phyloP scores from a whole-genome alignment of 2,329 filamentous ascomycete species.

The Neonectria neomacrospora region DNA sequence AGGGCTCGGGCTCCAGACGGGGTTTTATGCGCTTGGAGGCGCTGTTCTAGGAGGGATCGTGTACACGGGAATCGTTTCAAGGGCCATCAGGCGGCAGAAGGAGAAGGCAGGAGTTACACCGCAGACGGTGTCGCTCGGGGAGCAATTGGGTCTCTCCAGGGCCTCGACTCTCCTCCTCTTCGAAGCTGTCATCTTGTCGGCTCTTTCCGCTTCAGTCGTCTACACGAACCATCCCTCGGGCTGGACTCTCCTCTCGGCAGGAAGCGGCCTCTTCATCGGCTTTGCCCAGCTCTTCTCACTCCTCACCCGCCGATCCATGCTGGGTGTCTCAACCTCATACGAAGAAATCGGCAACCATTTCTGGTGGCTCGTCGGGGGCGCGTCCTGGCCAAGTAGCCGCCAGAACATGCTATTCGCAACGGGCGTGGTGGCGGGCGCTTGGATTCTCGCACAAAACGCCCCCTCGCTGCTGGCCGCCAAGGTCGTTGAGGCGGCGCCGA shows the following conservation, averaged over 20 bases:
- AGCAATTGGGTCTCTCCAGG: constrained; percentile 54
- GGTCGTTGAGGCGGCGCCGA: constrained; percentile 48
- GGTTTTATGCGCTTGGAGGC: constrained; percentile 64
- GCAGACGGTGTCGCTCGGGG: constrained; percentile 50
- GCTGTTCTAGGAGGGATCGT: constrained; percentile 65
- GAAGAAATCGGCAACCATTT: constrained; percentile 69
- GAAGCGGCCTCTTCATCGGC: constrained; percentile 70
- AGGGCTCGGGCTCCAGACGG: constrained; percentile 63
- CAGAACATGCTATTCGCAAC: constrained; percentile 62
- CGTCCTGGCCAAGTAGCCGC: constrained; percentile 49
- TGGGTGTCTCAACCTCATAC: constrained; percentile 71
- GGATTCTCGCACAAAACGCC: constrained; percentile 47
- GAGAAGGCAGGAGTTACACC: constrained; percentile 42
- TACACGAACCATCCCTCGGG: constrained; percentile 40
- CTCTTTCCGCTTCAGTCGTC: constrained; percentile 53
- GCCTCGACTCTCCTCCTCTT: constrained; percentile 53
- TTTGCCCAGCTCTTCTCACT: constrained; percentile 67
- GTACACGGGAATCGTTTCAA: constrained; percentile 59
- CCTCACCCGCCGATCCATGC: constrained; percentile 60
- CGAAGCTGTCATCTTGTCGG: constrained; percentile 54
- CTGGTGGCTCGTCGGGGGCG: constrained; percentile 54
- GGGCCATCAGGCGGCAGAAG: constrained; percentile 46
- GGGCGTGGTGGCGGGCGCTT: constrained; percentile 62
- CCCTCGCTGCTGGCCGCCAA: constrained; percentile 46
- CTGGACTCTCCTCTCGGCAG: constrained; percentile 54